These are phyloP conservation scores for Cucurbita moschata DNA, from an alignment of 306 rosid genomes.

Conservation along the genomic window DNA sequence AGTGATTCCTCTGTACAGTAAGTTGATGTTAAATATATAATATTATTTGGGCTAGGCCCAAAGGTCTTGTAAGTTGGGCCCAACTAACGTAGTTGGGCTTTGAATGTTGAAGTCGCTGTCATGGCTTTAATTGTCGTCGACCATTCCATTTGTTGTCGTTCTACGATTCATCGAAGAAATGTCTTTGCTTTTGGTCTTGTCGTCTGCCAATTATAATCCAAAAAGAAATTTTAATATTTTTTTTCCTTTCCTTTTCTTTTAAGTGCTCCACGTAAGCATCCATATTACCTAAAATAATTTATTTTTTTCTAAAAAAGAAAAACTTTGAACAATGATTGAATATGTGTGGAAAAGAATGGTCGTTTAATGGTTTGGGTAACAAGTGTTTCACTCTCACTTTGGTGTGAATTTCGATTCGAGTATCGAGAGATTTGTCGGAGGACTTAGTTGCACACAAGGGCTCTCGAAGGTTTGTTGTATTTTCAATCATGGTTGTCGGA, in stretches of 20 bases:
- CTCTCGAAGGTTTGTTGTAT: no score
- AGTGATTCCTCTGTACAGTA: neutral
- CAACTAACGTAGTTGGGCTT: neutral
- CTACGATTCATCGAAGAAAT: neutral
- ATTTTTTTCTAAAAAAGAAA: no score
- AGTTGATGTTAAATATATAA: neutral
- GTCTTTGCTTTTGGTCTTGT: neutral
- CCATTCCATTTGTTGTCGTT: neutral
- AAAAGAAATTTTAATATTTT: neutral
- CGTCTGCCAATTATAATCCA: neutral
- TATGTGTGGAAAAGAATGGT: no score
- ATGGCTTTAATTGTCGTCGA: neutral
- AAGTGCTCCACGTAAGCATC: constrained; percentile 5
- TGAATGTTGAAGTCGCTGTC: neutral
- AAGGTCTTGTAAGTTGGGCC: neutral
- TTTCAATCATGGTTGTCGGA: no score
- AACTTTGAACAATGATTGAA: neutral
- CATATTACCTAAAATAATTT: neutral
- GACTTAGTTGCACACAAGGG: no score
- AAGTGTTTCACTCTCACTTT: no score
- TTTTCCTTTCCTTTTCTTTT: neutral
- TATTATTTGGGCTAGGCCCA: neutral
- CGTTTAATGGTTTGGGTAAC: no score
- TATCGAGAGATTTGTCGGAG: no score
- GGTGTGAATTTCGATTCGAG: no score